Base-by-base conservation (phyloP, 148 eudicot genomes). In the Silene latifolia region DNA sequence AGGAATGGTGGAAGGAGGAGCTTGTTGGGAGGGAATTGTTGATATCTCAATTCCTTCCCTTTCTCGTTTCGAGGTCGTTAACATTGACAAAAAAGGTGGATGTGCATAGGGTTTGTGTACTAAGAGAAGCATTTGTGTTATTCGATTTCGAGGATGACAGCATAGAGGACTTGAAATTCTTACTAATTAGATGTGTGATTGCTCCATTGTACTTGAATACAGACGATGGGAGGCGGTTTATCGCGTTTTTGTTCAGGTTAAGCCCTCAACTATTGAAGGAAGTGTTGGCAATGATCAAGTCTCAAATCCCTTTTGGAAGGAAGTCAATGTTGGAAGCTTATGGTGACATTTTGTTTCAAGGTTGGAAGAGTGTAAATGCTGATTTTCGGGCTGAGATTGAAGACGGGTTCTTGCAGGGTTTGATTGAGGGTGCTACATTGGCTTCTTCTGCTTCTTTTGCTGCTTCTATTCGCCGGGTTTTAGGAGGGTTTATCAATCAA, bases 101-200 rank as follows among this genome's bases (percentile, higher is more conserved):
- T 78, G 85, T 92, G 46, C 96, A 86, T 66, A 92, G 93, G 74
- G 90, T 95, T 58, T 95, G 88, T 72, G 75, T 76, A 14, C 72
- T 92, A 20, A 86, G 97, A 1, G 99, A 95, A 42, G 92, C 92
- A 15, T 89, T 95, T 75, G 18, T 69, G 73, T 75, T 90, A 80
- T 90, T 95, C 73, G 99, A 95, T 87, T 95, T 90, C 65, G 99
- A 95, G 77, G 97, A 95, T 81, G 96, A 90, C 83, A 90, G 98
- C 76, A 92, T 92, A 32, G 97, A 90, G 80, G 99, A 92, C 35
- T 76, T 95, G 81, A 95, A 87, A 64, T 44, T 87, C 65, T 80
- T 95, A 83, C 74, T 95, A 4, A 81, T 90, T 35, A 76, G 97
- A 29, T 95, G 99, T 77, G 79, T 87, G 78, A 90, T 95, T 18